A percentile compares a stretch with the other conserved stretches of the same genome.
These are phyloP conservation scores for Luvunga scandens DNA, from an alignment of 345 rosid species.

Conservation along the genomic window DNA sequence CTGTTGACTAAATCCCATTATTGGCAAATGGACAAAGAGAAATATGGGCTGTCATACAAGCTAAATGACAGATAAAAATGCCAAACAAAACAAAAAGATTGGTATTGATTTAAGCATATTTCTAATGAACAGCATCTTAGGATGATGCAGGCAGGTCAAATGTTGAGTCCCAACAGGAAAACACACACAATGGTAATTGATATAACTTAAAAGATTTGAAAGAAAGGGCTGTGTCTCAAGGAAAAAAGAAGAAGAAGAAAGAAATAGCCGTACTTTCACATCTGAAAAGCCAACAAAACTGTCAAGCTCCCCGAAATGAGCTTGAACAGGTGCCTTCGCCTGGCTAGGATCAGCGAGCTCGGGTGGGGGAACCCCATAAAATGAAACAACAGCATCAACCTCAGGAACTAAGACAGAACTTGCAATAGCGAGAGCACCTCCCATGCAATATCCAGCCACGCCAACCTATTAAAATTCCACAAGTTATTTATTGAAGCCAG, in stretches of 20 bases:
- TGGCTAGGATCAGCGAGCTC: constrained; percentile 82
- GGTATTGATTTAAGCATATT: background rate
- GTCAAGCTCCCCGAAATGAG: constrained; percentile 95
- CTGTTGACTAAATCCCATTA: background rate
- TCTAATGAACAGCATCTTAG: background rate
- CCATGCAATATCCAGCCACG: constrained; percentile 96
- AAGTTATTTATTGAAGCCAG: constrained; percentile 1
- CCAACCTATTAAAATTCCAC: constrained; percentile 61
- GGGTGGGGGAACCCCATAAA: constrained; percentile 80
- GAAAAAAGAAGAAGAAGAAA: background rate
- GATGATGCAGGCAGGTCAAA: background rate
- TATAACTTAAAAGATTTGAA: background rate
- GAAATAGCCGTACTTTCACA: constrained; percentile 53
- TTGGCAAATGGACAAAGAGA: background rate
- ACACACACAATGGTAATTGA: background rate
- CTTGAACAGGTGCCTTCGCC: constrained; percentile 85
- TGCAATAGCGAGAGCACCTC: constrained; percentile 88
- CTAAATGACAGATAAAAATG: background rate
- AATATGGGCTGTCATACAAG: background rate
- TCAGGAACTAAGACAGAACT: constrained; percentile 87
- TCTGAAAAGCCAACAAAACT: constrained; percentile 78
- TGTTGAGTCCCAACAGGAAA: background rate
- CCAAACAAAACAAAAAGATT: too few relatives aligned
- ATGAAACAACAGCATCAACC: constrained; percentile 84
- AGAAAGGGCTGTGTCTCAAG: constrained; percentile 13